phyloP scores from a whole-genome alignment of 2,329 filamentous ascomycete genomes.

The Colletotrichum cordylinicola region DNA sequence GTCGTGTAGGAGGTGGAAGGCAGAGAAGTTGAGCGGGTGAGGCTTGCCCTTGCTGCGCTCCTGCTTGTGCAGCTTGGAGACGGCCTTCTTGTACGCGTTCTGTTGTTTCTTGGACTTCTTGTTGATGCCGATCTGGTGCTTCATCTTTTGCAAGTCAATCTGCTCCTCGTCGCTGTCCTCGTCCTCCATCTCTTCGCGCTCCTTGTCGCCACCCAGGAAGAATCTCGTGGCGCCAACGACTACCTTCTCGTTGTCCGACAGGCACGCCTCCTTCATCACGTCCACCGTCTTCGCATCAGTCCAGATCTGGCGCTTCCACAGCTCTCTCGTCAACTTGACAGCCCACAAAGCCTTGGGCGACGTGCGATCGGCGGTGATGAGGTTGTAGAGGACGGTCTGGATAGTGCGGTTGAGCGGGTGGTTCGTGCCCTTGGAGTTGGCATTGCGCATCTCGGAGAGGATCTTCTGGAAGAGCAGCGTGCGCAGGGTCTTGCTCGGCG shows the following conservation, averaged over 20 bases:
- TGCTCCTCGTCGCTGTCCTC: constrained; percentile 85
- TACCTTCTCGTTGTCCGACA: constrained; percentile 93
- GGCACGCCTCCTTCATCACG: constrained; percentile 92
- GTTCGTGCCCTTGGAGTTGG: constrained; percentile 87
- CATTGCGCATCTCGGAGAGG: constrained; percentile 84
- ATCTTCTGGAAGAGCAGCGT: constrained; percentile 88
- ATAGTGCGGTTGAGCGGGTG: constrained; percentile 93
- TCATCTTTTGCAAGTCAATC: constrained; percentile 79
- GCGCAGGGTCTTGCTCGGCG: constrained; percentile 87
- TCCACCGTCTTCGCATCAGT: constrained; percentile 94
- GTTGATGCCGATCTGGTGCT: constrained; percentile 89
- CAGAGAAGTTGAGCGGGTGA: constrained; percentile 93
- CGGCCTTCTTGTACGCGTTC: constrained; percentile 79
- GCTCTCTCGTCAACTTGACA: constrained; percentile 90
- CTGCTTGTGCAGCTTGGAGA: constrained; percentile 80
- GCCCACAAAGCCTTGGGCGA: constrained; percentile 93
- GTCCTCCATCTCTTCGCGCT: constrained; percentile 90
- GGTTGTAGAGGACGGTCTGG: constrained; percentile 91
- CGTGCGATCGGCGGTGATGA: constrained; percentile 83
- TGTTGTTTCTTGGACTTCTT: constrained; percentile 94
- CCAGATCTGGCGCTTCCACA: constrained; percentile 98
- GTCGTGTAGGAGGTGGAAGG: constrained; percentile 90
- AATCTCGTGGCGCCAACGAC: constrained; percentile 87
- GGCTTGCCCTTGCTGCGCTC: constrained; percentile 89
- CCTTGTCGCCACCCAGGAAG: constrained; percentile 95